A percentile compares a stretch with the other conserved stretches of the same genome.
These are phyloP conservation scores for Phytophthora foliorum DNA, from an alignment of 352 stramenopile genomes.

Conservation along the genomic window DNA sequence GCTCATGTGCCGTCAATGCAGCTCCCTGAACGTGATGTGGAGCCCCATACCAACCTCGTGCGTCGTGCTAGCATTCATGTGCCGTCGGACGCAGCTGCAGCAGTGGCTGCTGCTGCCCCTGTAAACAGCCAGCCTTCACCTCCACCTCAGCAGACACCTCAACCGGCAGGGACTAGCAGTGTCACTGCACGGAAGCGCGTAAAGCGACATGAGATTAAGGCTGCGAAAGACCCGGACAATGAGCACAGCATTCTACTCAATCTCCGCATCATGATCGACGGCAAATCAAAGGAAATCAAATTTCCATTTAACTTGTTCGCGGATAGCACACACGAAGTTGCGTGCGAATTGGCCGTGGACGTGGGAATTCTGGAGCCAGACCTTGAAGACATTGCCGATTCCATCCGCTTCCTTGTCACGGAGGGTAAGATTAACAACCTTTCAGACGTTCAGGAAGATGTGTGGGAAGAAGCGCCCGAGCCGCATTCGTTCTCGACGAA, in stretches of 20 bases:
- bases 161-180: constrained; percentile 7
- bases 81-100: constrained; percentile 18
- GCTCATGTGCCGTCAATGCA: constrained; percentile 39
- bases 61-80: constrained; percentile 49
- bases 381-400: constrained; percentile 95
- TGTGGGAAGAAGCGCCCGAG: constrained; percentile 90
- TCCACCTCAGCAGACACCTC: constrained; percentile 6
- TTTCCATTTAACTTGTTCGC: constrained; percentile 97
- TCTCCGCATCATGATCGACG: constrained; percentile 90
- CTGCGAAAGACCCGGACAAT: constrained; percentile 82
- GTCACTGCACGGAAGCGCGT: constrained; percentile 55
- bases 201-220: constrained; percentile 88
- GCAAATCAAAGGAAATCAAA: constrained; percentile 97
- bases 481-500: constrained; percentile 85
- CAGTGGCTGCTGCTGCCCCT: constrained; percentile 24
- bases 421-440: constrained; percentile 91
- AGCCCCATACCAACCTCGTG: constrained; percentile 28
- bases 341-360: constrained; percentile 95
- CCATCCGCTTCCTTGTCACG: constrained; percentile 90
- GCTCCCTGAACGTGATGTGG: constrained; percentile 43
- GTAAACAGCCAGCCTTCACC: constrained; percentile 19
- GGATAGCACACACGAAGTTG: constrained; percentile 94
- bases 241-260: constrained; percentile 90
- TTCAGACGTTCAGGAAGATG: constrained; percentile 75
- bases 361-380: constrained; percentile 94